Evolutionary conservation across 768 basidiomycete genomes (phyloP), one percentile per base, ranked within the genome.

Genomic region (Rubroboletus satanas): DNA sequence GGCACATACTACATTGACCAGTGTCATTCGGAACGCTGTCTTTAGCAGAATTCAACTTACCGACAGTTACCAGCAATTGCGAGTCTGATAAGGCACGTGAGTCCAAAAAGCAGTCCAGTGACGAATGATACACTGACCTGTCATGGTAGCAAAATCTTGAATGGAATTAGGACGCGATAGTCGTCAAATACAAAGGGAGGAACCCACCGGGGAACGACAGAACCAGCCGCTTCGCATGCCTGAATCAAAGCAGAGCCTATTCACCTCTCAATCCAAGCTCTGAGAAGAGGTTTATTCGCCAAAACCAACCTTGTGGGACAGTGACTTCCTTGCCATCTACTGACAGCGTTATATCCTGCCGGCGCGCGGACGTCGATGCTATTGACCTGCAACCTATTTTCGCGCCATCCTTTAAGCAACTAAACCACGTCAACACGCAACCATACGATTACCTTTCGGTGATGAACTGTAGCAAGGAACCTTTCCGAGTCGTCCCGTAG

Each of bases 51-150:
- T 45, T 28, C 8, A 12, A 73, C 87, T 72, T 61, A 90, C 90
- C 91, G 90, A 77, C 96, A 98, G 71, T 98, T 98, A 49, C 96
- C 96, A 62, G 96, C 96, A 66, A 98, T 95, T 46, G 95, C 93
- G 26, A 98, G 83, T 64, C 94, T 90, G 51, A 49, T n/a, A 37
- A 42, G 5, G 10, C 26, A 48, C 21, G 45, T 62, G 35, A 55
- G 47, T 18, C n/a, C 38, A 26, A 37, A 46, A 45, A 37, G 32
- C 14, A 51, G 33, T 31, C 32, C 35, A 38, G 28, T 17, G 8
- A 47, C 26, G 11, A 15, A 33, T 9, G 42, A 5, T 6, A 45
- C 15, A 61, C 76, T 51, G 57, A 88, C 85, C 85, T 83, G 69
- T 94, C 92, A 79, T 93, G 89, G 69, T 92, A 89, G 63, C 86